Conservation (phyloP, 2,329 filamentous ascomycete genomes). For the Ceratocystiopsis sp. region DNA sequence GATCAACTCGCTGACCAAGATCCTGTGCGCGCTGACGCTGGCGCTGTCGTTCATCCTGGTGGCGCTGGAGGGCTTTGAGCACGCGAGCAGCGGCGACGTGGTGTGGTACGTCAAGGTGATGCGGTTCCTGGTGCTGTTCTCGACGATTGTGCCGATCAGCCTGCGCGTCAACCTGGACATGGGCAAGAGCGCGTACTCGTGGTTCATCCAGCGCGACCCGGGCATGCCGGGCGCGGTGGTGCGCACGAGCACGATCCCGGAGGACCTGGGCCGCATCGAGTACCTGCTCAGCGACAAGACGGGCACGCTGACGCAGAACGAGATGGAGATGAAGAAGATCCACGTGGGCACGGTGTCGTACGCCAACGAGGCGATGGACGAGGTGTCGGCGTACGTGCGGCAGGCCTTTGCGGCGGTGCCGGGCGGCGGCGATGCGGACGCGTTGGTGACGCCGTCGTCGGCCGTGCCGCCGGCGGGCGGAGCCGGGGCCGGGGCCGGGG, state of each 20-base stretch:
- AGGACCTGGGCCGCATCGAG: conserved; percentile 88
- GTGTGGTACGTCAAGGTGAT: conserved; percentile 94
- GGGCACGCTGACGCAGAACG: conserved; percentile 92
- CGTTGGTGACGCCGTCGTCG: conserved; percentile 61
- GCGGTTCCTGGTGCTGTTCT: conserved; percentile 95
- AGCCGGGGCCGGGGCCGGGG: conserved; percentile 9
- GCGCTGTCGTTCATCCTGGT: conserved; percentile 77
- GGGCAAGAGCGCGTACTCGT: conserved; percentile 91
- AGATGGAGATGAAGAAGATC: conserved; percentile 98
- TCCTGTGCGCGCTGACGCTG: conserved; percentile 76
- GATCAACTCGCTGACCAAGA: conserved; percentile 94
- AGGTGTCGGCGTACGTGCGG: conserved; percentile 70
- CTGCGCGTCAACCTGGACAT: conserved; percentile 91
- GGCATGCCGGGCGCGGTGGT: conserved; percentile 88
- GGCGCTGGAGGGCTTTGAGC: conserved; percentile 62
- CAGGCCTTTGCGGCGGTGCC: conserved; percentile 53
- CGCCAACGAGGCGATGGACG: conserved; percentile 97
- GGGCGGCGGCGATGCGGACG: conserved; percentile 23
- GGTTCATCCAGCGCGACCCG: conserved; percentile 81
- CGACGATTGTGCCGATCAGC: conserved; percentile 97
- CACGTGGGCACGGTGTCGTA: conserved; percentile 97
- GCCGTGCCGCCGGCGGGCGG: conserved; percentile 19
- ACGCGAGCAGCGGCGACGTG: conserved; percentile 36
- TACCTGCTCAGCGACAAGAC: conserved; percentile 96
- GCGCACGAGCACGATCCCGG: conserved; percentile 90